Base-by-base conservation (phyloP, 768 basidiomycete species). In the Holtermanniella nyarrowii region DNA sequence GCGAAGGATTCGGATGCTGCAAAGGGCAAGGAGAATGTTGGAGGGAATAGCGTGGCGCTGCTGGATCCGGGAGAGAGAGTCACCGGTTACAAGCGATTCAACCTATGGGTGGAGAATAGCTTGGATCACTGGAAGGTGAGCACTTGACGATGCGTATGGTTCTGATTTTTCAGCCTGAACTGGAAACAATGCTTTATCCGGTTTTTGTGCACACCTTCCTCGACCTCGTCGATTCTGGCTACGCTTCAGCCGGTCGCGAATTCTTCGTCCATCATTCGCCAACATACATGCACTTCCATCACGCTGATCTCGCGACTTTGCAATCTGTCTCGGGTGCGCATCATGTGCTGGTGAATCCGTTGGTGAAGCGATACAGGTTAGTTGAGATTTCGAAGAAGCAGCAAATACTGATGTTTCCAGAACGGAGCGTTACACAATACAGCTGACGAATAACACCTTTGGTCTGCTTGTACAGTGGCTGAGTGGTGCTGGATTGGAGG, bases 171-270 rank as follows among this genome's bases (percentile, higher is more conserved):
- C 68, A 97, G 86, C 88, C 88, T 49, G 91, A 99, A 72, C 85
- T 99, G 61, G 79, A 86, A 42, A 90, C 88, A 42, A 84, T 99
- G 27, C 74, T 95, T 14, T 95, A 90, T 66, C 95, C 95, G 2
- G 86, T 99, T 56, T 97, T 96, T 68, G 88, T 86, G 46, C 89
- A 99, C 72, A 96, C 96, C 68, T 96, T 93, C 70, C 77, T 99
- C 25, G 93, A 96, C 69, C 78, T 99, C 45, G 82, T 97, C 44
- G 84, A 89, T 61, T 82, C 83, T 46, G 89, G 88, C 10, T 88
- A 86, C 71, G 83, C 85, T 65, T 85, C 88, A 66, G 85, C 90
- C 58, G 91, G 91, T 85, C 75, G 82, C 40, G 76, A 78, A 42
- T 93, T 95, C 73, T 85, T 81, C 68, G 71, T 77, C 13, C 77